These are phyloP conservation scores for Colletotrichum salicis DNA, from an alignment of 2,329 filamentous ascomycete species.

Conservation along the genomic window DNA sequence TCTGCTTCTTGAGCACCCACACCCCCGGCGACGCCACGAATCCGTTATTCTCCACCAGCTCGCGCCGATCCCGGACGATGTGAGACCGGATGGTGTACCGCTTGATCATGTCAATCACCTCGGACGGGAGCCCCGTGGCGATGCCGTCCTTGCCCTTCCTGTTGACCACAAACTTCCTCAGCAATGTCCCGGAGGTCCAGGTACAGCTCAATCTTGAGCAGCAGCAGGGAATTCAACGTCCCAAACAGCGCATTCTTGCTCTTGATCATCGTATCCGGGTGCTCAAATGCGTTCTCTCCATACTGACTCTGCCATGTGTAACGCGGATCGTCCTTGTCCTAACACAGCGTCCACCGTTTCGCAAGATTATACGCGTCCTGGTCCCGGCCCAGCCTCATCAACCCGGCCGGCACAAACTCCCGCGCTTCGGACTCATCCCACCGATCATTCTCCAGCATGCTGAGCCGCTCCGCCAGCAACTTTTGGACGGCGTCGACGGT, in stretches of 20 bases:
- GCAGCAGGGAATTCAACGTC: conserved; percentile 27
- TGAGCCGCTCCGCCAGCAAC: conserved; percentile 51
- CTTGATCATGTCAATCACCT: conserved; percentile 3
- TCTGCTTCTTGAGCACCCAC: neutral
- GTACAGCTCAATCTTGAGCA: conserved; percentile 43
- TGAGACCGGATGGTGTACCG: neutral
- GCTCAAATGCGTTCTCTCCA: conserved; percentile 38
- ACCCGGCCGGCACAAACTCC: conserved; percentile 50
- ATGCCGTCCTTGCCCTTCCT: neutral
- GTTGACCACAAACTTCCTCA: neutral
- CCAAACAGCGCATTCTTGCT: conserved; percentile 17
- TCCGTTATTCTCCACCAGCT: neutral
- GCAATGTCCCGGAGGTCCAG: conserved; percentile 41
- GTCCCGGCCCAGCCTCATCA: conserved; percentile 58
- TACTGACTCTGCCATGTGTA: too few relatives aligned
- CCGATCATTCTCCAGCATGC: conserved; percentile 56
- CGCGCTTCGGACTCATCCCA: conserved; percentile 56
- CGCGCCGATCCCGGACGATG: neutral
- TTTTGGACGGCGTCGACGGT: conserved; percentile 48
- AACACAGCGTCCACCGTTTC: conserved; percentile 45
- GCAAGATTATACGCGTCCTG: conserved; percentile 61
- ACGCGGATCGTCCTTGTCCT: conserved; percentile 37
- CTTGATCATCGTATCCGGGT: conserved; percentile 10
- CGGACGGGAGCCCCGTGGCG: neutral
- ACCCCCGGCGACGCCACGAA: neutral